These are phyloP conservation scores for Neurospora terricola DNA, from an alignment of 495 filamentous ascomycete genomes.

Conservation along the genomic window DNA sequence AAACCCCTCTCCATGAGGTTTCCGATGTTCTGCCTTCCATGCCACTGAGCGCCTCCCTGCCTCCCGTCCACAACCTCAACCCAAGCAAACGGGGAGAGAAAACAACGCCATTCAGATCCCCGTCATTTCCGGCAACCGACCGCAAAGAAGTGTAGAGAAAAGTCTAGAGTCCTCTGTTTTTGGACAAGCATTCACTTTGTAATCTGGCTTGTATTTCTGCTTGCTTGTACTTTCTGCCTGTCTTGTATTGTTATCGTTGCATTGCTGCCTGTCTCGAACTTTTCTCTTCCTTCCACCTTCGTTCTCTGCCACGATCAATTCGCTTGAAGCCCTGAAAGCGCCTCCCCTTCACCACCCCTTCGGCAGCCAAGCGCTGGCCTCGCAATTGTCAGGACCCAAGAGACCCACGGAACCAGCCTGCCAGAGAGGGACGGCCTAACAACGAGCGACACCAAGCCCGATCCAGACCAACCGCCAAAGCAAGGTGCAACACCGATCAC, in stretches of 20 bases:
- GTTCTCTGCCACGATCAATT: background rate
- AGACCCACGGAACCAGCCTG: background rate
- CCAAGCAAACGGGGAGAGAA: background rate
- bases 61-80: background rate
- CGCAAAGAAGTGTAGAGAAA: background rate
- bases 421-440: background rate
- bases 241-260: background rate
- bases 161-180: background rate
- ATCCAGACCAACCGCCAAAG: background rate
- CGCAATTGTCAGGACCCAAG: background rate
- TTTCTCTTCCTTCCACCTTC: background rate
- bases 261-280: background rate
- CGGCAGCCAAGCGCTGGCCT: background rate
- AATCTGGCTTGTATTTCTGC: background rate
- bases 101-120: background rate
- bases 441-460: background rate
- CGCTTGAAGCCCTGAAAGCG: background rate
- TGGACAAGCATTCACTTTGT: background rate
- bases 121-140: background rate
- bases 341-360: background rate
- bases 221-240: background rate
- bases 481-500: background rate
- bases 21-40: background rate
- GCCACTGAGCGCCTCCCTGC: background rate
- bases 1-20: background rate